phyloP scores from a whole-genome alignment of 2,329 filamentous ascomycete genomes.

The Diplocarpon rosae region DNA sequence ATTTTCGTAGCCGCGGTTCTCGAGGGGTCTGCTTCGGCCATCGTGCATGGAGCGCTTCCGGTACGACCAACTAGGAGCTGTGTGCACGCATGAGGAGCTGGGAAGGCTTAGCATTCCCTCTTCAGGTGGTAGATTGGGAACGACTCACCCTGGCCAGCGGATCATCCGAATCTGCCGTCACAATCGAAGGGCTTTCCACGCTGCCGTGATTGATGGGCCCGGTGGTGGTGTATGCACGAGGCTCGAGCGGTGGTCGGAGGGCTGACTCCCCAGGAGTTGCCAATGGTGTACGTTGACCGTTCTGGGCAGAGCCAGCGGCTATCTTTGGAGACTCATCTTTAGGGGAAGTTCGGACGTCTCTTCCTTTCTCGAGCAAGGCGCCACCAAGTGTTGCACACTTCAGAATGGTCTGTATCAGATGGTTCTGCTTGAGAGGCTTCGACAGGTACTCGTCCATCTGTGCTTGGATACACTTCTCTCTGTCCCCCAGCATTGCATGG shows the following conservation, averaged over 20 bases:
- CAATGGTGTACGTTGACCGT: conserved; percentile 12
- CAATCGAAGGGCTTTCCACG: conserved; percentile 50
- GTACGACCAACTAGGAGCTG: conserved; percentile 17
- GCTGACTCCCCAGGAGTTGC: conserved; percentile 11
- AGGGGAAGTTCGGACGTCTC: conserved; percentile 38
- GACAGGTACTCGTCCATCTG: conserved; percentile 99
- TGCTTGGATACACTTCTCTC: conserved; percentile 95
- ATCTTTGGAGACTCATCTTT: conserved; percentile 22
- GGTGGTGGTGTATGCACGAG: conserved; percentile 58
- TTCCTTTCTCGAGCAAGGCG: conserved; percentile 66
- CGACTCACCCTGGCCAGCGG: conserved; percentile 25
- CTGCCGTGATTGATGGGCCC: conserved; percentile 45
- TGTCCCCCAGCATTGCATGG: conserved; percentile 96
- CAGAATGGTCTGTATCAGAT: conserved; percentile 93
- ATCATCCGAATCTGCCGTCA: conserved; percentile 51
- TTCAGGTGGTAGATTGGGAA: conserved; percentile 3
- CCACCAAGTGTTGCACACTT: conserved; percentile 91
- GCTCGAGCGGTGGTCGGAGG: conserved; percentile 43
- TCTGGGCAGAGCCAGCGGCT: conserved; percentile 7
- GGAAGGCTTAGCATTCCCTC: conserved; percentile 13
- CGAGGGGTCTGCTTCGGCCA: too few species aligned
- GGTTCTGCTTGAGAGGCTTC: conserved; percentile 92
- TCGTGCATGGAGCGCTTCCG: too few species aligned
- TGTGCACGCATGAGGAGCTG: conserved; percentile 28
- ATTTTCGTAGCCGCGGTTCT: too few species aligned